Base-by-base conservation (phyloP, 768 basidiomycete genomes). In the Peribolospora kevripleyi region DNA sequence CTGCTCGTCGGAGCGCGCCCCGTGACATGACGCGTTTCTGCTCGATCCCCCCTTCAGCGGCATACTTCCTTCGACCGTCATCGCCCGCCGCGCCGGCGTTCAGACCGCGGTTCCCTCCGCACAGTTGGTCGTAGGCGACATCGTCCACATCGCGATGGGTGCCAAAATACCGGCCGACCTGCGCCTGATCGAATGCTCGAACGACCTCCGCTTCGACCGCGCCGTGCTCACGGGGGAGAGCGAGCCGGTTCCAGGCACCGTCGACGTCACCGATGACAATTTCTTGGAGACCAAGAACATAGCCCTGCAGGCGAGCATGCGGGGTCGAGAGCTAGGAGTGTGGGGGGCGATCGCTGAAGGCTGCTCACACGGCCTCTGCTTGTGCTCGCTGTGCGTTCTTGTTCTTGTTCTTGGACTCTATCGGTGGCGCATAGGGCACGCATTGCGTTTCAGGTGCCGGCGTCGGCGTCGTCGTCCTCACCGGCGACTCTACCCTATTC, bases 191-290 rank as follows among this genome's bases (percentile, higher is more conserved):
- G 46, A 74, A 63, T 62, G 71, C 36, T 75, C 73, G 25, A 66
- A 72, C 3, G 79, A 81, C 61, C 65, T 79, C 45, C 71, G 72
- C 54, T 75, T 80, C 50, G 80, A 81, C 59, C 69, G 78, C 40
- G 74, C 76, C 41, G 72, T 80, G 45, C 69, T 81, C n/a, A 81
- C 80, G 4, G 77, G 76, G 11, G 76, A 78, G 71, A 38, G 68
- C 3, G 67, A 71, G 36, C 59, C 67, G 7, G 64, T 69, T 37
- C 42, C 58, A 7, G 67, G 57, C 0, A 63, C 57, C 54, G 60
- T 75, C 39, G 69, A 74, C n/a, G 58, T 66, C 9, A 74, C 72
- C 4, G 71, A 74, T 6, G 67, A 73, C n/a, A 76, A 76, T 52
- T 67, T 75, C 63, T 74, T 68, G 11, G 66, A 67, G 56, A 63